These are phyloP conservation scores for Xylaria grammica DNA, from an alignment of 495 filamentous ascomycete species.

Conservation along the genomic window DNA sequence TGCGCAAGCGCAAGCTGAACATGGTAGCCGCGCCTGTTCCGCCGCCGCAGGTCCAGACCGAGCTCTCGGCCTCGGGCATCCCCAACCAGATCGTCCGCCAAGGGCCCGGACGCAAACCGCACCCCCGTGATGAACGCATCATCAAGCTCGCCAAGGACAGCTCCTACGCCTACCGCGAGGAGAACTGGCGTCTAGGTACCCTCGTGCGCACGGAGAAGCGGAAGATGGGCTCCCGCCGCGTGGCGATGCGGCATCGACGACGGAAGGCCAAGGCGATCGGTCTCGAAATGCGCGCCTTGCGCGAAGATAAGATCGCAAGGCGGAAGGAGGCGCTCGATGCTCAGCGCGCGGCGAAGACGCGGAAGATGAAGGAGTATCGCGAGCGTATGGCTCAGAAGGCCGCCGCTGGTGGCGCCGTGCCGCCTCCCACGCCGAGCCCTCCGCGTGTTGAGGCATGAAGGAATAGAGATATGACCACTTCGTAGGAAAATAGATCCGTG, in stretches of 20 bases:
- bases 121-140: conserved; percentile 44
- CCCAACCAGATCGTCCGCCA: conserved; percentile 45
- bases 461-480: too few relatives aligned
- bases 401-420: not conserved
- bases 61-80: conserved; percentile 49
- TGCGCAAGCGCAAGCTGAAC: conserved; percentile 71
- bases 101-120: conserved; percentile 31
- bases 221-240: conserved; percentile 33
- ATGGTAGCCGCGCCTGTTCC: conserved; percentile 59
- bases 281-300: conserved; percentile 35
- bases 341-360: conserved; percentile 26
- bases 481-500: too few relatives aligned
- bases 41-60: conserved; percentile 27
- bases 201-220: conserved; percentile 42
- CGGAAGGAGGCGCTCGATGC: conserved; percentile 38
- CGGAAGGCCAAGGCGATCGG: conserved; percentile 33
- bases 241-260: conserved; percentile 31
- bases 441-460: too few relatives aligned
- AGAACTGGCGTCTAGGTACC: conserved; percentile 83
- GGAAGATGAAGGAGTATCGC: conserved; percentile 32
- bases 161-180: conserved; percentile 76
- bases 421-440: not conserved
- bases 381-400: conserved; percentile 21
- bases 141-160: conserved; percentile 63
- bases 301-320: conserved; percentile 38